Evolutionary conservation across 345 rosid species (phyloP).

Genomic region (Populus ilicifolia): DNA sequence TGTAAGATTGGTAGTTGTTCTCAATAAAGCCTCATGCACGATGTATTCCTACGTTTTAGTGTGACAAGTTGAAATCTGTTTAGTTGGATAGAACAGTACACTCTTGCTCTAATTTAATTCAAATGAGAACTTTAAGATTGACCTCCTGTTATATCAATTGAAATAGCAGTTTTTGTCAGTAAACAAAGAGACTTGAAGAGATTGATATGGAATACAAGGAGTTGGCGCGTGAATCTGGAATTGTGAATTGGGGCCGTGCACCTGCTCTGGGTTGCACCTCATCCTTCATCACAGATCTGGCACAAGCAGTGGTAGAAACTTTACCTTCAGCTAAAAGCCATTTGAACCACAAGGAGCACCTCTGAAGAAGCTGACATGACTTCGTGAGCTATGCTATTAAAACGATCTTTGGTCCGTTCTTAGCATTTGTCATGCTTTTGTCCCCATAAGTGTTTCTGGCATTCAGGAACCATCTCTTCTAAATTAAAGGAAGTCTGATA

Average conservation of each 20-base stretch:
- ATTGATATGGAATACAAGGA: slow-evolving; percentile 88
- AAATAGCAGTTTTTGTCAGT: slow-evolving; percentile 72
- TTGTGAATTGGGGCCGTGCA: slow-evolving; percentile 88
- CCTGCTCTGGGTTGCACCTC: slow-evolving; percentile 77
- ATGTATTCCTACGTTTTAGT: neutral
- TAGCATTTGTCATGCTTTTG: slow-evolving; percentile 63
- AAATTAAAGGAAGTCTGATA: neutral
- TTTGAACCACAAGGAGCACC: slow-evolving; percentile 30
- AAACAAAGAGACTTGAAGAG: slow-evolving; percentile 97
- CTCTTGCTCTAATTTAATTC: neutral
- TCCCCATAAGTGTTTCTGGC: slow-evolving; percentile 54
- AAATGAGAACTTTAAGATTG: neutral
- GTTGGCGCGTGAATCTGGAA: slow-evolving; percentile 80
- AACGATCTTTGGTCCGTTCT: slow-evolving; percentile 70
- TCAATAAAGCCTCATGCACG: neutral
- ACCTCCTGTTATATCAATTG: neutral
- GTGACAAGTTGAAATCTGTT: neutral
- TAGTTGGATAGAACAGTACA: neutral
- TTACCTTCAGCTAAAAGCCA: slow-evolving; percentile 66
- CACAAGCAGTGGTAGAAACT: slow-evolving; percentile 86
- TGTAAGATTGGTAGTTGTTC: neutral
- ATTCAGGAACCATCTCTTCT: slow-evolving; percentile 55
- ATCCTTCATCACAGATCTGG: slow-evolving; percentile 84
- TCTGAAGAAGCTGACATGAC: slow-evolving; percentile 49
- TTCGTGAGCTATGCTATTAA: slow-evolving; percentile 45